These are phyloP conservation scores for Hagleromyces aurorensis DNA, from an alignment of 805 yeast species.

Conservation along the genomic window DNA sequence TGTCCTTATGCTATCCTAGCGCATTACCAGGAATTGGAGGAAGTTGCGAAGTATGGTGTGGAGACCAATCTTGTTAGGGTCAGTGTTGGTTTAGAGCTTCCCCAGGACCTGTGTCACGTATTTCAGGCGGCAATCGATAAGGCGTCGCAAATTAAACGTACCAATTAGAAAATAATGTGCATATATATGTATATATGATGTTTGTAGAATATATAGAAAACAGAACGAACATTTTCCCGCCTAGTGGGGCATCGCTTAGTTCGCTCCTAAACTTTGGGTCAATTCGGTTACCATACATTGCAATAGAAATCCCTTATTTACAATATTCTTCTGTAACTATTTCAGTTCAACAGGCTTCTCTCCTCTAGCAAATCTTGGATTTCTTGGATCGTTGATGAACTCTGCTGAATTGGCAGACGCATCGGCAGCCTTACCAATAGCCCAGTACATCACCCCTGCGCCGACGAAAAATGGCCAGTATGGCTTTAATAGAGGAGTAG, in stretches of 20 bases:
- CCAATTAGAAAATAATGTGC: slow-evolving; percentile 3
- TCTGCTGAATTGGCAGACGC: slow-evolving; percentile 68
- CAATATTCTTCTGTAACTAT: slow-evolving; percentile 8
- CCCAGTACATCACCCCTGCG: slow-evolving; percentile 66
- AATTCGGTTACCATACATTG: too few species aligned
- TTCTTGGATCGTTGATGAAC: slow-evolving; percentile 91
- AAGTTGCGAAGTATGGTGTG: slow-evolving; percentile 74
- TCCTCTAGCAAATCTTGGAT: slow-evolving; percentile 74
- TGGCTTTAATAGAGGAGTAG: slow-evolving; percentile 46
- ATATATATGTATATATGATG: slow-evolving; percentile 6
- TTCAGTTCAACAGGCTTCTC: slow-evolving; percentile 39
- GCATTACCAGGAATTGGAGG: slow-evolving; percentile 74
- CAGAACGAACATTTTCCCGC: too few species aligned
- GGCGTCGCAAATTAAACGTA: slow-evolving; percentile 7
- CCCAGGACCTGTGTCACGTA: slow-evolving; percentile 42
- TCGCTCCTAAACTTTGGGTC: too few species aligned
- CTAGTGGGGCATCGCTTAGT: too few species aligned
- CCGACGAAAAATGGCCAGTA: slow-evolving; percentile 89
- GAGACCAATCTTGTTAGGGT: slow-evolving; percentile 70
- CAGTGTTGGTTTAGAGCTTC: slow-evolving; percentile 79
- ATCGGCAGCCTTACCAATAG: slow-evolving; percentile 59
- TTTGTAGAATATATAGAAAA: slow-evolving; percentile 2
- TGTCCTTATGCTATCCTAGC: slow-evolving; percentile 88
- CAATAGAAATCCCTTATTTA: not conserved
- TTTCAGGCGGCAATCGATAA: slow-evolving; percentile 46